Conservation (phyloP, 1,284 basidiomycete species). For the Ustanciosporium gigantosporum region DNA sequence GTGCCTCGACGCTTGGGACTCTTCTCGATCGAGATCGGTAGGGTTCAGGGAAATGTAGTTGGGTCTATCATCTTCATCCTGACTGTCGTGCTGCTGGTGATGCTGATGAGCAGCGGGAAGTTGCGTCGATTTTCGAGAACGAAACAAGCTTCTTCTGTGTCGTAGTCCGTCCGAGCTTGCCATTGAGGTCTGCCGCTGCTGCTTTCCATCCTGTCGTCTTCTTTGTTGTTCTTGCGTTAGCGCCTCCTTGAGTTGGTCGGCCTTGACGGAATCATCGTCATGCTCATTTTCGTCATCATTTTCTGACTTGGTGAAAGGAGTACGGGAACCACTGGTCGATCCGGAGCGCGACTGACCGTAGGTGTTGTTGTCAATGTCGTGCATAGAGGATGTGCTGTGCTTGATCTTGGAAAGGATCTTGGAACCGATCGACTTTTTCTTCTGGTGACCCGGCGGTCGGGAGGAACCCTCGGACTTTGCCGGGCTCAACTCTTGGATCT, state of each 20-base stretch:
- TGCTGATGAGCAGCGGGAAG: not conserved
- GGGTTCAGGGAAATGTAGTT: not conserved
- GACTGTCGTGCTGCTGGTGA: not conserved
- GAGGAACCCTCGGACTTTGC: no score
- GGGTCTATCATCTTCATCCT: not conserved
- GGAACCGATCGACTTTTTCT: conserved; percentile 20
- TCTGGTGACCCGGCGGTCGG: not conserved
- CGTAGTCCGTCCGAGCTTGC: conserved; percentile 10
- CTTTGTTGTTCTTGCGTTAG: conserved; percentile 14
- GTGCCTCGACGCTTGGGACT: conserved; percentile 13
- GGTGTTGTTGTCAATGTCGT: conserved; percentile 1
- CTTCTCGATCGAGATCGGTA: not conserved
- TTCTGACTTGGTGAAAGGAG: conserved; percentile 5
- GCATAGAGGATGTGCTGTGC: not conserved
- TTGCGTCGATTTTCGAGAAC: not conserved
- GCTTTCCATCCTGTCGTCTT: conserved; percentile 2
- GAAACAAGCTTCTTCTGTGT: conserved; percentile 1
- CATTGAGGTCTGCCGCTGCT: conserved; percentile 3
- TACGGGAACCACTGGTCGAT: conserved; percentile 7
- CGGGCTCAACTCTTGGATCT: no score
- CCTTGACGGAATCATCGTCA: not conserved
- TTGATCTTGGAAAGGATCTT: conserved; percentile 30
- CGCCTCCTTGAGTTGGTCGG: conserved; percentile 11
- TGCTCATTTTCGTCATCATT: not conserved
- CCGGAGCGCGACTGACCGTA: conserved; percentile 2